Evolutionary conservation across 1,139 yeast genomes (phyloP), one percentile per base, ranked within the genome.

Genomic region (Debaryomyces singareniensis): DNA sequence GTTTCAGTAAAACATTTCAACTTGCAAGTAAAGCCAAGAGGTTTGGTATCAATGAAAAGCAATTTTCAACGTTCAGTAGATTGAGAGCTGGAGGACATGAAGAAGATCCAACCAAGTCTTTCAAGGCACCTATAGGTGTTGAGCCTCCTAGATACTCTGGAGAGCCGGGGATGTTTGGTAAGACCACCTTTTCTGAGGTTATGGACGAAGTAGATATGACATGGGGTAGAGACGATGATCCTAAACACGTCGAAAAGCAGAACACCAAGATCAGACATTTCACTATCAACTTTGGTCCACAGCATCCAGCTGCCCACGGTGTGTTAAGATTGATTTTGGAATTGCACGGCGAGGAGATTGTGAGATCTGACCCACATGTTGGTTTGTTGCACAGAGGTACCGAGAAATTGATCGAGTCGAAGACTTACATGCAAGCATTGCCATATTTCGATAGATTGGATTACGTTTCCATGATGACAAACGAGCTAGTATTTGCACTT

Each of bases 251-350:
- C 18, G 67, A 53, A 25, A 67, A 58, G 42, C 71, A 67, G 49
- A 66, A 66, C 47, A 54, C 70, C 37, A 80, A 82, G 53, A 78
- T 84, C 49, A 76, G 94, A 58, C 94, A 84, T 55, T 84, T 84
- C 63, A 84, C 95, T 31, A 78, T 85, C 54, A 85, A 84, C 61
- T 85, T 85, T 51, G 95, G 95, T 24, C 95, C 95, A 26, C 95
- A 84, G 61, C 95, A 84, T 67, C 95, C 95, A 20, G 95, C 95
- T 38, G 95, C 95, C 28, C 95, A 84, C 64, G 95, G 95, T 42
- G 95, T 84, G 61, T 69, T 84, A 65, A 75, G 95, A 53, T 69
- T 84, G 58, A 84, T 84, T 58, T 68, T 84, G 49, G 95, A 84
- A 63, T 70, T 85, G 43, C 84, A 82, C 50, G 95, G 95, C 43